Percentiles rank a stretch among this genome's conserved stretches.
Evolutionary conservation across 2,329 filamentous ascomycete genomes (phyloP).

Genomic region (Fusarium secorum): DNA sequence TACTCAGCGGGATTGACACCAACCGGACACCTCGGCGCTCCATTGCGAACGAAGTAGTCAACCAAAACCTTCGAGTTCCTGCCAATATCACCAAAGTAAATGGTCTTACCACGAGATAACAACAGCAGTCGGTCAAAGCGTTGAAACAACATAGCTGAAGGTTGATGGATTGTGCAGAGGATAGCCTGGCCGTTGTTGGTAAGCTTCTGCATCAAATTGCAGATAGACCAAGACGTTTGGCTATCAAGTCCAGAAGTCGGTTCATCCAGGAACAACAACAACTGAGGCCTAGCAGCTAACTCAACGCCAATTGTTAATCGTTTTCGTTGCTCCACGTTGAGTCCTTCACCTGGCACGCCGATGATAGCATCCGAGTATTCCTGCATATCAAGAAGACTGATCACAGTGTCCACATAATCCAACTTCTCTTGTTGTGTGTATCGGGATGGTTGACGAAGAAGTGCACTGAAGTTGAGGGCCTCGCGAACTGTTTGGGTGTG

Average conservation of each 20-base stretch:
- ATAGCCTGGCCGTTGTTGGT: slow-evolving; percentile 59
- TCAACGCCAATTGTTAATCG: slow-evolving; percentile 66
- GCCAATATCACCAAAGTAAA: slow-evolving; percentile 73
- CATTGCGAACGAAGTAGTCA: slow-evolving; percentile 69
- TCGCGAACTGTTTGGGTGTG: slow-evolving; percentile 83
- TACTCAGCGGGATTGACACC: slow-evolving; percentile 73
- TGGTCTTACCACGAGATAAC: slow-evolving; percentile 67
- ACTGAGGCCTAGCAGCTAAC: slow-evolving; percentile 59
- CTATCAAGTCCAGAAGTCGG: slow-evolving; percentile 67
- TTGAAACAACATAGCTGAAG: slow-evolving; percentile 57
- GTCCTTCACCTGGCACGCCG: slow-evolving; percentile 63
- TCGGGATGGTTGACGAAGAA: slow-evolving; percentile 78
- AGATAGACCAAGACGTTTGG: slow-evolving; percentile 67
- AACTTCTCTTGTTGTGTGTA: slow-evolving; percentile 75
- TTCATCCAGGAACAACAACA: slow-evolving; percentile 67
- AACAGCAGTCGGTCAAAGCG: slow-evolving; percentile 66
- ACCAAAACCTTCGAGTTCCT: slow-evolving; percentile 61
- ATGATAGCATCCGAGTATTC: slow-evolving; percentile 70
- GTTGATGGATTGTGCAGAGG: slow-evolving; percentile 61
- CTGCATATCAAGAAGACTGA: slow-evolving; percentile 67
- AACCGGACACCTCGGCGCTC: slow-evolving; percentile 59
- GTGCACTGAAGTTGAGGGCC: slow-evolving; percentile 80
- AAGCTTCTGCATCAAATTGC: slow-evolving; percentile 65
- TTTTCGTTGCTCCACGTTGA: slow-evolving; percentile 67
- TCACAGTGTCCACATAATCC: slow-evolving; percentile 81